These are phyloP conservation scores for Lactarius deliciosus DNA, from an alignment of 768 basidiomycete species.

Conservation along the genomic window DNA sequence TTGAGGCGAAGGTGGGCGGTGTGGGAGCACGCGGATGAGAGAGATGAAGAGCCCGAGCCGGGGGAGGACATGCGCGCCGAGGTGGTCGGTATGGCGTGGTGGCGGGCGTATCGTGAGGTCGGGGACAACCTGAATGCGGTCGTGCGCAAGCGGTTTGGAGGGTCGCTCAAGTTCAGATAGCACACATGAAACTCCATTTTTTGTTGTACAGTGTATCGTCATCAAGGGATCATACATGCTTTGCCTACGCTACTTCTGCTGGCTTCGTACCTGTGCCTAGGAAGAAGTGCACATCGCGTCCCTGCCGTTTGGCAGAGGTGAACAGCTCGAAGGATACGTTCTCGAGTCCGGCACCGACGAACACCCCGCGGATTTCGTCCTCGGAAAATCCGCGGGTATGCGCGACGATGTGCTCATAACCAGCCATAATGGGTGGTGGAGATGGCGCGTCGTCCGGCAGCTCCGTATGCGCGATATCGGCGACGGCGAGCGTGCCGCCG, in stretches of 20 bases:
- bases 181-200: background rate
- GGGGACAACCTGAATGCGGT: conserved; percentile 66
- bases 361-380: conserved; percentile 47
- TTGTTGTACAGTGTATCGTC: background rate
- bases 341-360: conserved; percentile 53
- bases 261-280: conserved; percentile 21
- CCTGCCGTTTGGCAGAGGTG: conserved; percentile 13
- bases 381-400: conserved; percentile 56
- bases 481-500: conserved; percentile 57
- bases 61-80: conserved; percentile 36
- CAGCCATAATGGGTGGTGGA: conserved; percentile 33
- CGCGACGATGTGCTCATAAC: conserved; percentile 48
- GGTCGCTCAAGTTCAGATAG: conserved; percentile 61
- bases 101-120: conserved; percentile 71
- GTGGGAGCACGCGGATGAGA: conserved; percentile 45
- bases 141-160: conserved; percentile 69
- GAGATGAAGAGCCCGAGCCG: conserved; percentile 38
- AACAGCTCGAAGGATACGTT: conserved; percentile 38
- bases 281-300: conserved; percentile 21
- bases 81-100: conserved; percentile 70
- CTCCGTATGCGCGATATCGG: conserved; percentile 40
- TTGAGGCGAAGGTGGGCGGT: conserved; percentile 62
- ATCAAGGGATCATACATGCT: background rate
- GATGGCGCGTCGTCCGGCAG: conserved; percentile 30
- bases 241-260: background rate